Evolutionary conservation across 495 filamentous ascomycete genomes (phyloP), one percentile per base, ranked within the genome.

Genomic region (Penicillium roqueforti): DNA sequence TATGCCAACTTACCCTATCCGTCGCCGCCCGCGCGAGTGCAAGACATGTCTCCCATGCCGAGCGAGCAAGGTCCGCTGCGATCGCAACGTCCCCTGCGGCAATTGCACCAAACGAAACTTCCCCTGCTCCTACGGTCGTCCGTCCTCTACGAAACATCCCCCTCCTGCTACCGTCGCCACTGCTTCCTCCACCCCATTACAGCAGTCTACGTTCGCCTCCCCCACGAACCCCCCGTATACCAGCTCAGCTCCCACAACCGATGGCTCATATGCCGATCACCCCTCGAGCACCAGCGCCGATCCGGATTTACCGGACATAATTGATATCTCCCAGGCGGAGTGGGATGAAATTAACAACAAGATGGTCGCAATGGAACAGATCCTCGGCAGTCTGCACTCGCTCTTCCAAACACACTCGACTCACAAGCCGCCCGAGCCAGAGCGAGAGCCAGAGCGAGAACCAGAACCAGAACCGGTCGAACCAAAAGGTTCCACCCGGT

Each of bases 51-150:
- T 75, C 42, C 68, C 73, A n/a, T 77, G 75, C 47, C 75, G 73
- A 47, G 68, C 72, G 40, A 73, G 75, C 59, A 77, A 78, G 62
- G 74, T 78, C 43, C 87, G 85, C 69, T 89, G 86, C 67, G 85
- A 87, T 69, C 86, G 86, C 68, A 82, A 86, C 55, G 77, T 82
- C 51, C 86, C 86, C 6, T 89, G 86, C 63, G 80, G 86, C 61
- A 87, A 87, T 65, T 89, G 86, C 62, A 77, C 86, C 65, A 87
- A 87, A 68, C 77, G 86, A 55, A 83, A 87, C 54, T 80, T 83
- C 68, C 73, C 81, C 55, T 89, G 86, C 61, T 82, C 83, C 37
- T 88, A 88, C 74, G 86, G 86, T 61, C 85, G 83, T 22, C 86
- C 86, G 60, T 72, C 80, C 9, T 57, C 62, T 25, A 32, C 39